These are phyloP conservation scores for Pichia sp. DNA, from an alignment of 1,139 yeast genomes.

Conservation along the genomic window DNA sequence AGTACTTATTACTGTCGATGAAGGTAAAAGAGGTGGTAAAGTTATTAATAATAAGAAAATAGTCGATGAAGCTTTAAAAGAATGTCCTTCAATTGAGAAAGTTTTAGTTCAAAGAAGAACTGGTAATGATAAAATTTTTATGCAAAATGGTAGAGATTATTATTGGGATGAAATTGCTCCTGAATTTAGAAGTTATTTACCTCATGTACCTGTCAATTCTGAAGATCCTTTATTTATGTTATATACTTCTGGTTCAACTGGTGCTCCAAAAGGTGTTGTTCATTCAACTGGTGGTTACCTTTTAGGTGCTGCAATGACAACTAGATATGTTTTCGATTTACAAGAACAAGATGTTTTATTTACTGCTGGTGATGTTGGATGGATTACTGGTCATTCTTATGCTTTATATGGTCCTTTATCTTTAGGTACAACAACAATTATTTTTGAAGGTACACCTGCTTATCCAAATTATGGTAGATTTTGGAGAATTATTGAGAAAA, in stretches of 20 bases:
- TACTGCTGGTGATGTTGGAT: conserved; percentile 98
- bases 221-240: conserved; percentile 92
- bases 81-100: conserved; percentile 73
- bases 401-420: conserved; percentile 90
- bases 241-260: conserved; percentile 95
- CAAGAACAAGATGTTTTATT: conserved; percentile 83
- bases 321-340: conserved; percentile 88
- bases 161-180: conserved; percentile 89
- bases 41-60: conserved; percentile 84
- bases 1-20: conserved; percentile 91
- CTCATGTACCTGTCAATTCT: conserved; percentile 81
- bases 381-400: conserved; percentile 98
- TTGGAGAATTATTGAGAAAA: conserved; percentile 92
- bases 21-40: conserved; percentile 95
- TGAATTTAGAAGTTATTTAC: conserved; percentile 75
- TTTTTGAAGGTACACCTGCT: conserved; percentile 97
- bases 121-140: conserved; percentile 55
- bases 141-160: conserved; percentile 79
- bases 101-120: conserved; percentile 87
- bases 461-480: conserved; percentile 95
- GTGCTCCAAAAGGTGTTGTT: conserved; percentile 97
- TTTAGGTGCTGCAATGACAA: conserved; percentile 90
- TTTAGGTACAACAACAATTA: conserved; percentile 84
- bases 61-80: conserved; percentile 84
- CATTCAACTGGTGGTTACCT: conserved; percentile 93